phyloP scores from a whole-genome alignment of 2,329 filamentous ascomycete species.

The Stemphylium vesicarium region DNA sequence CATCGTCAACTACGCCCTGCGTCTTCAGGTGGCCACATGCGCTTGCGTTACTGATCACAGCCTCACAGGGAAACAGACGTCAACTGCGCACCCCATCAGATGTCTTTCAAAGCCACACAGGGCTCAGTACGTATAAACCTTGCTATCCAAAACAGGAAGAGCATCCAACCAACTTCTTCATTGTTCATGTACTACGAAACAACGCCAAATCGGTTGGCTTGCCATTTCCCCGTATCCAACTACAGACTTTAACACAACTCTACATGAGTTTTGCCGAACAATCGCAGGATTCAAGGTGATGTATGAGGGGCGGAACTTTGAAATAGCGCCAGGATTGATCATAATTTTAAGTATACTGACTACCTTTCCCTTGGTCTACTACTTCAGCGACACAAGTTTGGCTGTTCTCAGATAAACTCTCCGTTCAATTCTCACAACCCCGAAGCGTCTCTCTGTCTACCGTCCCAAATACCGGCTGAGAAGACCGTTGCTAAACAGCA shows the following conservation, averaged over 20 bases:
- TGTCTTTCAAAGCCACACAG: background rate
- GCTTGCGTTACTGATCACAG: conserved; percentile 1
- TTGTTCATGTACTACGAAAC: background rate
- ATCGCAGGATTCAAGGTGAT: too few species aligned
- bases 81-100: background rate
- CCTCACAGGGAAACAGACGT: background rate
- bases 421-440: background rate
- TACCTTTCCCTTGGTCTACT: too few species aligned
- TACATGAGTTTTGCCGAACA: too few species aligned
- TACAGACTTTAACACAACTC: too few species aligned
- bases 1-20: background rate
- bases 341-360: too few species aligned
- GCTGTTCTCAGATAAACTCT: background rate
- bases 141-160: background rate
- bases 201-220: background rate
- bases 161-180: background rate
- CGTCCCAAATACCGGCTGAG: too few species aligned
- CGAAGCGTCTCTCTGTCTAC: too few species aligned
- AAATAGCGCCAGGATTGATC: too few species aligned
- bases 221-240: background rate
- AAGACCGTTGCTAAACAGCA: background rate
- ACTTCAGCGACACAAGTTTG: too few species aligned
- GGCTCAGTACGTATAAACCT: background rate
- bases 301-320: too few species aligned
- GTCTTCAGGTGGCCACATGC: background rate